These are phyloP conservation scores for Solanum pimpinellifolium DNA, from an alignment of 257 asterid genomes.

Conservation along the genomic window DNA sequence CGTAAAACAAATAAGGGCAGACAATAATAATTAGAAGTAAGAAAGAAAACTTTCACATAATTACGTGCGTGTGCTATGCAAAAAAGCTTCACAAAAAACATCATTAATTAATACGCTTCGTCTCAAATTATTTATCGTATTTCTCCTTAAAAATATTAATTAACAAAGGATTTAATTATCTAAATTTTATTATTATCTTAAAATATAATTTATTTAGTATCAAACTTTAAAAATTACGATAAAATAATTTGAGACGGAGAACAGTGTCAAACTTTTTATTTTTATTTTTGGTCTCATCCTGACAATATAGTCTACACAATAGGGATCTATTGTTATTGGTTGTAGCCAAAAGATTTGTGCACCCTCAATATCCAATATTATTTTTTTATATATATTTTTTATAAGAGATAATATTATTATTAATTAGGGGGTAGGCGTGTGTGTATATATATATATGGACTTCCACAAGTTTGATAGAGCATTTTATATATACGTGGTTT, in stretches of 20 bases:
- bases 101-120: not conserved
- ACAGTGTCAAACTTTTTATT: slow-evolving; percentile 26
- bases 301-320: not conserved
- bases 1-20: slow-evolving; percentile 26
- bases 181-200: not conserved
- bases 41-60: slow-evolving; percentile 40
- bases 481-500: slow-evolving; percentile 36
- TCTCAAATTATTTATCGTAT: not conserved
- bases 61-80: slow-evolving; percentile 18
- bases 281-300: not conserved
- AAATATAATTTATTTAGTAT: not conserved
- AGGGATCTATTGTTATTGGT: not conserved
- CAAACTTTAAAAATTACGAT: not conserved
- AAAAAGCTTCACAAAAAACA: not conserved
- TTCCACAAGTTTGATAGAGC: slow-evolving; percentile 25
- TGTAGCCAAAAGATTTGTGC: not conserved
- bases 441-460: slow-evolving; percentile 32
- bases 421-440: not conserved
- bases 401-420: not conserved
- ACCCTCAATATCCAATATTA: not conserved
- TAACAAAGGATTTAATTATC: not conserved
- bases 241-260: not conserved
- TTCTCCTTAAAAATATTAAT: not conserved
- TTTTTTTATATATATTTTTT: no score
- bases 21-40: slow-evolving; percentile 52